These are phyloP conservation scores for Chrysosphaeria jannelii DNA, from an alignment of 2,329 filamentous ascomycete species.

Conservation along the genomic window DNA sequence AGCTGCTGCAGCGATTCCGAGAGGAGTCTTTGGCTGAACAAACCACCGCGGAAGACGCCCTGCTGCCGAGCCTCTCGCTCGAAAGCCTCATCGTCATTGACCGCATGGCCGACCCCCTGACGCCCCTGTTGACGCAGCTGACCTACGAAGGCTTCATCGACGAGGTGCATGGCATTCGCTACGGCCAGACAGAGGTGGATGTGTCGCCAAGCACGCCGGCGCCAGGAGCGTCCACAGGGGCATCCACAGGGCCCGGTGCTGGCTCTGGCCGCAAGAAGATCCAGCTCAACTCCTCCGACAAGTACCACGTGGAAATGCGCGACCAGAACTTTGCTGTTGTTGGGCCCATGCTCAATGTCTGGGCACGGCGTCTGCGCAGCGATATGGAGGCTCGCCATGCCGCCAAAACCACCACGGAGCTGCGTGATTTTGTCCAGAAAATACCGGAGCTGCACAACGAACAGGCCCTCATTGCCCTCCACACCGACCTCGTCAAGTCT, in stretches of 20 bases:
- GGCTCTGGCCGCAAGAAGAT: constrained; percentile 40
- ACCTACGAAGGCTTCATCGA: constrained; percentile 94
- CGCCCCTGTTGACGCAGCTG: constrained; percentile 70
- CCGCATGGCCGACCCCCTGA: constrained; percentile 80
- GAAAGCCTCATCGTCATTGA: constrained; percentile 90
- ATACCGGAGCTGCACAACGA: constrained; percentile 79
- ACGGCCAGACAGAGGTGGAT: constrained; percentile 83
- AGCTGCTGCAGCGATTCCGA: constrained; percentile 69
- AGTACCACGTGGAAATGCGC: constrained; percentile 60
- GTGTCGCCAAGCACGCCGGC: constrained; percentile 19
- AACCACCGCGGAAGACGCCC: constrained; percentile 31
- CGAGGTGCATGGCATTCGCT: constrained; percentile 68
- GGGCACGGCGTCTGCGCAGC: constrained; percentile 53
- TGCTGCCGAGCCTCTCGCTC: constrained; percentile 61
- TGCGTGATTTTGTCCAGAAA: constrained; percentile 86
- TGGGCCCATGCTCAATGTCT: constrained; percentile 63
- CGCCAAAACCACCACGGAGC: constrained; percentile 65
- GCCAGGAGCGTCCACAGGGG: constrained; percentile 14
- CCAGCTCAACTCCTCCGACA: constrained; percentile 64
- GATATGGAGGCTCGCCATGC: constrained; percentile 74
- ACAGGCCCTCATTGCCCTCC: constrained; percentile 71
- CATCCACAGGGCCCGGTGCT: too few relatives aligned
- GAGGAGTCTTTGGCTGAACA: constrained; percentile 65
- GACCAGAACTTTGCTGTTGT: constrained; percentile 92
- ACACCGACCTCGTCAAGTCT: constrained; percentile 77